Evolutionary conservation across 2,329 filamentous ascomycete species (phyloP), one percentile per base, ranked within the genome.

Genomic region (Gaeumannomyces sp.): DNA sequence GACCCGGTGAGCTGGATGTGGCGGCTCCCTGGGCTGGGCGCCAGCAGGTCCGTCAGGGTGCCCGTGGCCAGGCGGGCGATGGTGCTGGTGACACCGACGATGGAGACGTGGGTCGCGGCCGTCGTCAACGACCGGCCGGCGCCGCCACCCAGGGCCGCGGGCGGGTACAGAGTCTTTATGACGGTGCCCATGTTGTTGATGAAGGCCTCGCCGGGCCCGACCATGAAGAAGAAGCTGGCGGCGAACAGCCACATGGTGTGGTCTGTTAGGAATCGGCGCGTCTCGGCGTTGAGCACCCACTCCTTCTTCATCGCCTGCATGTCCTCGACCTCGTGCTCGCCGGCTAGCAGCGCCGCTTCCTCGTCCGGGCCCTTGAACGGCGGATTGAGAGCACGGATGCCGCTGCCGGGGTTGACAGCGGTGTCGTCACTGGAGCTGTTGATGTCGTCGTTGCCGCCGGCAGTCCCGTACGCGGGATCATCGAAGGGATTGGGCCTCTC

Each of bases 181-280:
- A 99, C 89, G 29, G 93, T 97, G 50, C 95, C 95, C 13, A 99
- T 81, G 71, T 98, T 99, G 78, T 98, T 99, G 78, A 98, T 93
- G 75, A 97, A 99, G 14, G 94, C 91, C 77, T 99, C 95, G n/a
- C 93, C 94, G 0, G 95, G 94, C 0, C 95, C 95, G 64, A 93
- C 91, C 70, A 97, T 91, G 68, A 98, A 84, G 76, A 98, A 92
- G 77, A 99, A 98, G 27, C 93, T 93, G 0, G 89, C 80, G 0
- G 94, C 92, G 69, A 99, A 89, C 73, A 88, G 91, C 94, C 94
- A 99, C 94, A 98, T 98, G 16, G 93, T 97, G 66, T 85, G 88
- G 70, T 99, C 95, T 29, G 85, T 83, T 13, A 99, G 82, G 75
- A 98, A 99, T 4, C 87, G 83, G 16, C 88, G 83, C 0, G 95